Base-by-base conservation (phyloP, 805 yeast genomes). In the Cyberlindnera maclurae region DNA sequence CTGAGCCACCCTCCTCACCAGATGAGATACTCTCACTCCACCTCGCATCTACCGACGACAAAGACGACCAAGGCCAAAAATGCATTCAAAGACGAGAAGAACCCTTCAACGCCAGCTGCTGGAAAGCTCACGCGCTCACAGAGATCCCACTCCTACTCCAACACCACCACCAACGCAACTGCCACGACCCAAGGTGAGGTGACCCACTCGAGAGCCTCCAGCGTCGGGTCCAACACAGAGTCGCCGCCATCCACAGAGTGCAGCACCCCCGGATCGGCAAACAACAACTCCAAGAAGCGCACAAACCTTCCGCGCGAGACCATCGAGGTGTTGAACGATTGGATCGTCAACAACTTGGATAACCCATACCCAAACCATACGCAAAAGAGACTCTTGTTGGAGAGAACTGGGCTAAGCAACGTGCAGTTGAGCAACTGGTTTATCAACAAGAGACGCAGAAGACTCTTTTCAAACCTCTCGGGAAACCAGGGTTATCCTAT, bases 401-500 rank as follows among this genome's bases (percentile, higher is more conserved):
- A 70, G 48, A 69, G 72, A 54, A 85, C 95, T 0, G 90, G 93
- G 0, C 68, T 85, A 54, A 82, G 85, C 45, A 77, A 81, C 59
- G 86, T 82, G 44, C 95, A 85, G 59, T 69, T 85, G 44, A 73
- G 83, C 47, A 86, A 85, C 55, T 85, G 95, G 95, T 85, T 85
- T 52, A 86, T 85, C 54, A 85, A 85, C 56, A 94, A 90, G 15
- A 73, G 95, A 50, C 69, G 95, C 52, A 67, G 95, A 49, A 77
- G 82, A 54, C 72, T 85, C 13, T 55, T 55, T 35, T 47, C 54
- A 16, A 55, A 52, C 34, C 36, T 55, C 18, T 49, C 55, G 37
- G 59, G 59, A 6, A 55, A 52, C 38, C 55, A 55, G 35, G 59
- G 59, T 2, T 57, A 54, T 32, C 59, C 59, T n/a, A 55, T 55